phyloP scores from a whole-genome alignment of 352 stramenopile species.

The Globisporangium irregulare region DNA sequence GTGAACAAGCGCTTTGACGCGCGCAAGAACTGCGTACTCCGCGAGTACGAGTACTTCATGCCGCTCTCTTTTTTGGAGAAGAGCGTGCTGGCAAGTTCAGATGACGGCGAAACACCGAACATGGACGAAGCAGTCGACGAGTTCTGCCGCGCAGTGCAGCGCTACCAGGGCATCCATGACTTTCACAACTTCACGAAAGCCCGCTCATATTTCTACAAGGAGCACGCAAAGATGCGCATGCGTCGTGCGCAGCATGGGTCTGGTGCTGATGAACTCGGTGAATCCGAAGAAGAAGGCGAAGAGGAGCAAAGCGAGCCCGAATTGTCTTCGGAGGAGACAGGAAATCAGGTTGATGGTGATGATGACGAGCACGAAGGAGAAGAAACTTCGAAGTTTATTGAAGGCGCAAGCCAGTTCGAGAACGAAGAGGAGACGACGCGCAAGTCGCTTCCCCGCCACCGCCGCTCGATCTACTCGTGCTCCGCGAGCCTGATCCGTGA shows the following conservation, averaged over 20 bases:
- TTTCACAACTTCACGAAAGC: conserved; percentile 92
- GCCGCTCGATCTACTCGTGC: conserved; percentile 78
- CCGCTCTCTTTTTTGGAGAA: conserved; percentile 70
- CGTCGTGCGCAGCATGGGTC: conserved; percentile 10
- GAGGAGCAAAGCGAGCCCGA: conserved; percentile 1
- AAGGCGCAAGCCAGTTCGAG: conserved; percentile 36
- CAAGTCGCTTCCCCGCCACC: conserved; percentile 62
- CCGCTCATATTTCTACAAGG: conserved; percentile 72
- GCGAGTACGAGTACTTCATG: conserved; percentile 92
- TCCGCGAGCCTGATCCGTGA: conserved; percentile 54
- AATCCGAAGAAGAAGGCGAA: conserved; percentile 16
- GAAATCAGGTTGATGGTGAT: conserved; percentile 4
- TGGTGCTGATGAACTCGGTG: background rate
- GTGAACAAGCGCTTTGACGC: conserved; percentile 90
- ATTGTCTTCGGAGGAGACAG: background rate
- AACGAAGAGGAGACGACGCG: conserved; percentile 36
- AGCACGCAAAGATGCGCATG: conserved; percentile 40
- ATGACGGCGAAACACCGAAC: conserved; percentile 22
- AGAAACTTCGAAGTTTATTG: conserved; percentile 17
- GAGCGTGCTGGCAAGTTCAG: conserved; percentile 27
- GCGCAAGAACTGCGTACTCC: conserved; percentile 81
- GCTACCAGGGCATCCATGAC: conserved; percentile 85
- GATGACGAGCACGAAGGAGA: conserved; percentile 13
- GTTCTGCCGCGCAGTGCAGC: conserved; percentile 49
- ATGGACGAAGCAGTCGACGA: conserved; percentile 37